phyloP scores from a whole-genome alignment of 306 rosid genomes.

The Spatholobus suberectus region DNA sequence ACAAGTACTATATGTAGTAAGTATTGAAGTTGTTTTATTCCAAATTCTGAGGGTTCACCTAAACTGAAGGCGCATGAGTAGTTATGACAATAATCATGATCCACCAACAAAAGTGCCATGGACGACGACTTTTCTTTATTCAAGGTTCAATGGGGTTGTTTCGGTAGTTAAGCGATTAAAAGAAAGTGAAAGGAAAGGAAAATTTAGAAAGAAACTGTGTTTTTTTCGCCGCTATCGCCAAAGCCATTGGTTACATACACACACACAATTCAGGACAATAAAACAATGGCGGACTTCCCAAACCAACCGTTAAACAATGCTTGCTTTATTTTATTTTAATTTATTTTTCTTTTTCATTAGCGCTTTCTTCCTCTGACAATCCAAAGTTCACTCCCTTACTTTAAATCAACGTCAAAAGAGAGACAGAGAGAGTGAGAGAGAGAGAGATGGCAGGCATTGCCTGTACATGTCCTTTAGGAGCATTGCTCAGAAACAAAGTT shows the following conservation, averaged over 20 bases:
- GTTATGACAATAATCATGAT: slow-evolving; percentile 41
- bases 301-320: slow-evolving; percentile 37
- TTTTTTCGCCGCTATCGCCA: slow-evolving; percentile 49
- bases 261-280: not conserved
- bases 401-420: slow-evolving; percentile 28
- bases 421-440: not conserved
- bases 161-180: slow-evolving; percentile 49
- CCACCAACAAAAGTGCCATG: slow-evolving; percentile 34
- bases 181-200: slow-evolving; percentile 23
- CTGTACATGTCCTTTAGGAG: slow-evolving; percentile 53
- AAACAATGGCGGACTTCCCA: slow-evolving; percentile 47
- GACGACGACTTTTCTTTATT: slow-evolving; percentile 24
- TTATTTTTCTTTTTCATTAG: not conserved
- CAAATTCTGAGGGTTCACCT: slow-evolving; percentile 20
- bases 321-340: slow-evolving; percentile 12
- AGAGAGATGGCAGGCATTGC: slow-evolving; percentile 50
- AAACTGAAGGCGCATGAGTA: slow-evolving; percentile 35
- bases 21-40: not conserved
- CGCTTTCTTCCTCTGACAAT: slow-evolving; percentile 35
- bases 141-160: slow-evolving; percentile 28
- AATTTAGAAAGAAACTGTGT: not conserved
- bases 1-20: not conserved
- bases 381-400: slow-evolving; percentile 37
- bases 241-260: slow-evolving; percentile 21
- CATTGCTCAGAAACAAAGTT: slow-evolving; percentile 45